Percentiles rank a stretch among this genome's conserved stretches.
These are phyloP conservation scores for Platanthera zijinensis DNA, from an alignment of 106 monocot species.

Conservation along the genomic window DNA sequence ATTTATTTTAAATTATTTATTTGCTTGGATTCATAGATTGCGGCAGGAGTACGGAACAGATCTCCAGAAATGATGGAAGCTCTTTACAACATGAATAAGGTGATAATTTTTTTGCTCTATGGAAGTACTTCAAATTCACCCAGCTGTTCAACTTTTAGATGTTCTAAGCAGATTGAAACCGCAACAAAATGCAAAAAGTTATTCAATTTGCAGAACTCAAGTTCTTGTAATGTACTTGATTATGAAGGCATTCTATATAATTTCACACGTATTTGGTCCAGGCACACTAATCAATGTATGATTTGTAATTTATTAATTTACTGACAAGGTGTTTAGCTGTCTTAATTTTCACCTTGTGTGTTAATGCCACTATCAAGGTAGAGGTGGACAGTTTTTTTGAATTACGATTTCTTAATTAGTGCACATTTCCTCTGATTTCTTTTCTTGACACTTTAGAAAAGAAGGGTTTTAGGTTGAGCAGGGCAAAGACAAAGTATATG, in stretches of 20 bases:
- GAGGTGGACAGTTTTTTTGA: neutral
- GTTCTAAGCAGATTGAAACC: neutral
- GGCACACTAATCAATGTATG: neutral
- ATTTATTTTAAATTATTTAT: neutral
- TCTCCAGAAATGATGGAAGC: constrained; percentile 88
- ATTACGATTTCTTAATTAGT: too few species aligned
- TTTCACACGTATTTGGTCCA: neutral
- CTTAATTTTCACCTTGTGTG: neutral
- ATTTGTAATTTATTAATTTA: neutral
- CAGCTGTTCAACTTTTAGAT: neutral
- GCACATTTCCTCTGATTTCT: too few species aligned
- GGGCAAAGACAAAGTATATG: too few species aligned
- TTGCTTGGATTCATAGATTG: constrained; percentile 40
- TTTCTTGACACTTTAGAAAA: too few species aligned
- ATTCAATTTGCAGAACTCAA: neutral
- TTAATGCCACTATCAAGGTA: neutral
- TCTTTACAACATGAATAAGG: constrained; percentile 94
- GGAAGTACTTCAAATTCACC: neutral
- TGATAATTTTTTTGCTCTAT: constrained; percentile 4
- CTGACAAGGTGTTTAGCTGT: neutral
- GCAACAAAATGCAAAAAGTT: neutral
- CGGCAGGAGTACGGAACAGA: constrained; percentile 59
- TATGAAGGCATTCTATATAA: neutral
- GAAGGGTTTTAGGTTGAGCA: too few species aligned
- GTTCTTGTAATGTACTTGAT: neutral